Conservation (phyloP, 768 basidiomycete species). For the Termitomyces sp. region DNA sequence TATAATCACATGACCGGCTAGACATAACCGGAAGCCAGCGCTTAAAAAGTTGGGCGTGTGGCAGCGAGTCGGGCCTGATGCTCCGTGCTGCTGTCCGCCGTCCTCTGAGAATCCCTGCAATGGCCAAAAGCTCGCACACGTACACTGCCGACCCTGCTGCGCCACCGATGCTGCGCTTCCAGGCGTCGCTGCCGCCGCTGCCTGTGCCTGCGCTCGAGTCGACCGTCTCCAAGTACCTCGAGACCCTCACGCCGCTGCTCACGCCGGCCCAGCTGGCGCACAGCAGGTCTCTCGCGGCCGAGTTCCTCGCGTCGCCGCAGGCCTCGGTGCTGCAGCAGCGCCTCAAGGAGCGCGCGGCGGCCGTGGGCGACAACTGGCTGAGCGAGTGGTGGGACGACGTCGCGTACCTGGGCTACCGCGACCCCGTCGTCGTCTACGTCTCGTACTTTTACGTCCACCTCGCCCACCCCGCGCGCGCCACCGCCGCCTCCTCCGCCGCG, state of each 20-base stretch:
- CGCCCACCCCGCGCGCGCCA: constrained; percentile 48
- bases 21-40: background rate
- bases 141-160: background rate
- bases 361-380: constrained; percentile 76
- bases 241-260: constrained; percentile 74
- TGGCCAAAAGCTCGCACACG: background rate
- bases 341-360: constrained; percentile 66
- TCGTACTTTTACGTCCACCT: constrained; percentile 94
- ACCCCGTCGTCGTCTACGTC: constrained; percentile 87
- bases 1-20: background rate
- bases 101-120: background rate
- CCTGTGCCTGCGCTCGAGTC: constrained; percentile 29
- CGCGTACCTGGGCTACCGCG: constrained; percentile 84
- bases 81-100: background rate
- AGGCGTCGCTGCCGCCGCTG: background rate
- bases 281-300: constrained; percentile 52
- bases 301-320: constrained; percentile 66
- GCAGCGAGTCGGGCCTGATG: background rate
- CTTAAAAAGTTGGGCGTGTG: background rate
- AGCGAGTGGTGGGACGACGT: constrained; percentile 97
- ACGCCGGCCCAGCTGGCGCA: constrained; percentile 26
- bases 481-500: constrained; percentile 47
- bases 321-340: constrained; percentile 72
- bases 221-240: constrained; percentile 85
- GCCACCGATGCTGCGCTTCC: background rate